Conservation (phyloP, 441 rosid species). For the Flueggea neowawraea region DNA sequence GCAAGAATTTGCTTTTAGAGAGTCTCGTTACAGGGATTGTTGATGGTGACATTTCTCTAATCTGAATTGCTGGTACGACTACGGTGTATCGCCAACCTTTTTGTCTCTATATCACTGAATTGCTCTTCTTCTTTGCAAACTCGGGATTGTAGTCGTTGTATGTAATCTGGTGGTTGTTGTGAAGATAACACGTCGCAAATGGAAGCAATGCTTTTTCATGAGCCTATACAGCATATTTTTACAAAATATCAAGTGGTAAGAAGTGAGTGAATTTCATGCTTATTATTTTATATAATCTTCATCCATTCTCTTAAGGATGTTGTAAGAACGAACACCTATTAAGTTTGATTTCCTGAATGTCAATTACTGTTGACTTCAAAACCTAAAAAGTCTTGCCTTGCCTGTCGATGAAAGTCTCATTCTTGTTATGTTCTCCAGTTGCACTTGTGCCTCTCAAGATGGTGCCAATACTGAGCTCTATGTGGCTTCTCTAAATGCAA, state of each 20-base stretch:
- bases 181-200: constrained; percentile 21
- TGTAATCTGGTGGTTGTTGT: constrained; percentile 43
- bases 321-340: too few relatives aligned
- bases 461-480: constrained; percentile 16
- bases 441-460: constrained; percentile 26
- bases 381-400: background rate
- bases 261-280: background rate
- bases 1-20: too few relatives aligned
- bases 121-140: constrained; percentile 12
- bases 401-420: background rate
- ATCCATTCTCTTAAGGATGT: too few relatives aligned
- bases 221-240: constrained; percentile 40
- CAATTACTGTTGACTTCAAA: too few relatives aligned
- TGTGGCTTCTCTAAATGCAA: constrained; percentile 13
- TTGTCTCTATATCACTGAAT: background rate
- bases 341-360: too few relatives aligned
- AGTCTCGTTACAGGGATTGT: too few relatives aligned
- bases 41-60: too few relatives aligned
- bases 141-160: constrained; percentile 65
- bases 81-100: too few relatives aligned
- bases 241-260: constrained; percentile 72
- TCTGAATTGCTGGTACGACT: too few relatives aligned
- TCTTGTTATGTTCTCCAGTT: constrained; percentile 33
- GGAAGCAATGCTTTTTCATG: constrained; percentile 31
- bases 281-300: too few relatives aligned